phyloP scores from a whole-genome alignment of 1,284 basidiomycete genomes.

The Rhodotorula sp. region DNA sequence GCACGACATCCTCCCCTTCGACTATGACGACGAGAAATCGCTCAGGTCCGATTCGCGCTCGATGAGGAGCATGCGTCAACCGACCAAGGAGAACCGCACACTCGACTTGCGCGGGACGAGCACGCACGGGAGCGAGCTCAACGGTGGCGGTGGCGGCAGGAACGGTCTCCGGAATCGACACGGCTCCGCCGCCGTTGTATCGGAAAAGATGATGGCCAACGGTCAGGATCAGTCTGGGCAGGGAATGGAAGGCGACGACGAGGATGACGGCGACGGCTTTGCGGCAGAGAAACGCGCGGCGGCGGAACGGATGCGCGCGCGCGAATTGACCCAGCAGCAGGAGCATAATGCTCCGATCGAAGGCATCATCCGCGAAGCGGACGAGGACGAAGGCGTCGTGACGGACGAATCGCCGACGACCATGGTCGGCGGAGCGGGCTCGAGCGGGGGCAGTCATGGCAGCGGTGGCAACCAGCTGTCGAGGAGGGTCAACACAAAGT shows the following conservation, averaged over 20 bases:
- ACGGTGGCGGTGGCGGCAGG: background rate
- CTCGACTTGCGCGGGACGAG: constrained; percentile 17
- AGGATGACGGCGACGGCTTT: background rate
- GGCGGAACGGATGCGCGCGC: background rate
- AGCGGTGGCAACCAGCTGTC: background rate
- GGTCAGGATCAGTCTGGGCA: background rate
- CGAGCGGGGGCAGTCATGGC: background rate
- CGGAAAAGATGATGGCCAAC: background rate
- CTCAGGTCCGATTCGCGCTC: constrained; percentile 2
- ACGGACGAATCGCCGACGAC: constrained; percentile 8
- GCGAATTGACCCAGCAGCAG: background rate
- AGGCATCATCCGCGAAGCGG: background rate
- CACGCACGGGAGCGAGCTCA: constrained; percentile 1
- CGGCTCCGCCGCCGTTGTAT: background rate
- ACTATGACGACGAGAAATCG: constrained; percentile 21
- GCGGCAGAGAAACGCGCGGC: background rate
- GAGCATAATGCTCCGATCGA: background rate
- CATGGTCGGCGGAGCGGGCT: background rate
- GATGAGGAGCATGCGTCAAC: constrained; percentile 9
- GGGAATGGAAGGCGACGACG: background rate
- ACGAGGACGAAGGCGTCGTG: constrained; percentile 10
- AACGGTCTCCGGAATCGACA: background rate
- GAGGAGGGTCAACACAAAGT: background rate
- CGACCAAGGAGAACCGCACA: constrained; percentile 19
- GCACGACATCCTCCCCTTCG: constrained; percentile 25